A percentile compares a stretch with the other conserved stretches of the same genome.
phyloP scores from a whole-genome alignment of 164 flowering plant species.

The Umbilicus rupestris region DNA sequence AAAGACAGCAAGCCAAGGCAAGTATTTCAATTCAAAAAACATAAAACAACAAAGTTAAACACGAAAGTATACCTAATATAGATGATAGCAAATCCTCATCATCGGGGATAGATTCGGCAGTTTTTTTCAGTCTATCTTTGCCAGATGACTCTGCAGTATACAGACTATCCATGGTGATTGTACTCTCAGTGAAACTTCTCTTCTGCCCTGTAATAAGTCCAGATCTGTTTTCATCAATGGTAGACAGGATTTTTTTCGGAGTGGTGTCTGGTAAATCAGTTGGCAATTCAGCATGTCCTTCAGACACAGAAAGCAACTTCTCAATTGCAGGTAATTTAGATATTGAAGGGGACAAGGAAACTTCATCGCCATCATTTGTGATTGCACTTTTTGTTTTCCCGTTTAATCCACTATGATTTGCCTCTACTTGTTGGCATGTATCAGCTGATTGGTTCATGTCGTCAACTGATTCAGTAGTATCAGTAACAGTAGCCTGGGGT shows the following conservation, averaged over 20 bases:
- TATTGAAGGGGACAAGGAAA: slow-evolving; percentile 14
- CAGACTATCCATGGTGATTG: slow-evolving; percentile 43
- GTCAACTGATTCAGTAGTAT: slow-evolving; percentile 4
- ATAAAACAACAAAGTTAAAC: background rate
- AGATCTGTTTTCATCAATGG: slow-evolving; percentile 24
- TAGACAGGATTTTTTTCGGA: slow-evolving; percentile 26
- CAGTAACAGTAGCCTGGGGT: slow-evolving; percentile 7
- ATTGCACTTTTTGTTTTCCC: slow-evolving; percentile 18
- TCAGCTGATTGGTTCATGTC: slow-evolving; percentile 19
- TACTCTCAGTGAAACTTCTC: slow-evolving; percentile 58
- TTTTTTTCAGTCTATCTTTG: slow-evolving; percentile 27
- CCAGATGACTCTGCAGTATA: slow-evolving; percentile 50
- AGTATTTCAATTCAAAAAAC: background rate
- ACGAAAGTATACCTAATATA: slow-evolving; percentile 62
- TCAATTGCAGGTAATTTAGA: slow-evolving; percentile 71
- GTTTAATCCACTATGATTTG: slow-evolving; percentile 16
- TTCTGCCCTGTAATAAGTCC: slow-evolving; percentile 49
- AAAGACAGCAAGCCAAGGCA: background rate
- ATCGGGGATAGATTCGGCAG: slow-evolving; percentile 52
- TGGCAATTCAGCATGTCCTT: slow-evolving; percentile 21
- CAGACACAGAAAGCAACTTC: slow-evolving; percentile 53
- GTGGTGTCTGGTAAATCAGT: slow-evolving; percentile 29
- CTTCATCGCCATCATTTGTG: slow-evolving; percentile 21
- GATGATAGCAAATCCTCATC: slow-evolving; percentile 93
- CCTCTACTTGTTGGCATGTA: slow-evolving; percentile 19